Evolutionary conservation across 805 yeast genomes (phyloP).

Genomic region (Candida cerambycidarum): DNA sequence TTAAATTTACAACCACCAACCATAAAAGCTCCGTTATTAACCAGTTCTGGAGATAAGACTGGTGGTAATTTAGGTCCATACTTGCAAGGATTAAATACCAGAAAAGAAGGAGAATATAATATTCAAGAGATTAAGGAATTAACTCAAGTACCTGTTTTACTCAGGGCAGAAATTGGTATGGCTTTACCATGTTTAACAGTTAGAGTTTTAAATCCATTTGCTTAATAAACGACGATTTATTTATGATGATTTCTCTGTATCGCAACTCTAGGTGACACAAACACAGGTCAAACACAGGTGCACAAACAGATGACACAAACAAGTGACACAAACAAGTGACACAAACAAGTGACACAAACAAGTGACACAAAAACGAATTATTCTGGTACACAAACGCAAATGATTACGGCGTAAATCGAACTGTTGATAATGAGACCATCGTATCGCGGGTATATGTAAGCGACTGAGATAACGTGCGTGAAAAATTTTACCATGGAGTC

Average conservation of each 20-base stretch:
- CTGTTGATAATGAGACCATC: too few relatives aligned
- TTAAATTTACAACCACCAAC: constrained; percentile 54
- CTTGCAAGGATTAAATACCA: constrained; percentile 53
- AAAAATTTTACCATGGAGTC: constrained; percentile 4
- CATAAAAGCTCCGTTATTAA: constrained; percentile 27
- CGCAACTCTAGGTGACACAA: too few relatives aligned
- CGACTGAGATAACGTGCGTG: background rate
- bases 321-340: too few relatives aligned
- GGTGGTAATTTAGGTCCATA: constrained; percentile 50
- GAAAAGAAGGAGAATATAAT: constrained; percentile 57
- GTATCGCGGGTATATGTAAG: too few relatives aligned
- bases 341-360: too few relatives aligned
- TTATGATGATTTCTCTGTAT: too few relatives aligned
- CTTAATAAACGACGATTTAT: constrained; percentile 12
- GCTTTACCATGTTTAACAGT: constrained; percentile 94
- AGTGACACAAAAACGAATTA: too few relatives aligned
- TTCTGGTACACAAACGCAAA: too few relatives aligned
- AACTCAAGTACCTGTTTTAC: constrained; percentile 75
- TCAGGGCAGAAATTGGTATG: constrained; percentile 93
- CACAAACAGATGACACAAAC: too few relatives aligned
- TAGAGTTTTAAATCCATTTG: constrained; percentile 85
- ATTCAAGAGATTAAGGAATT: constrained; percentile 83
- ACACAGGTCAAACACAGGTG: too few relatives aligned
- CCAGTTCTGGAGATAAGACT: constrained; percentile 3
- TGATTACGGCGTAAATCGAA: too few relatives aligned